phyloP scores from a whole-genome alignment of 2,329 filamentous ascomycete genomes.

The Fusarium nodosum region DNA sequence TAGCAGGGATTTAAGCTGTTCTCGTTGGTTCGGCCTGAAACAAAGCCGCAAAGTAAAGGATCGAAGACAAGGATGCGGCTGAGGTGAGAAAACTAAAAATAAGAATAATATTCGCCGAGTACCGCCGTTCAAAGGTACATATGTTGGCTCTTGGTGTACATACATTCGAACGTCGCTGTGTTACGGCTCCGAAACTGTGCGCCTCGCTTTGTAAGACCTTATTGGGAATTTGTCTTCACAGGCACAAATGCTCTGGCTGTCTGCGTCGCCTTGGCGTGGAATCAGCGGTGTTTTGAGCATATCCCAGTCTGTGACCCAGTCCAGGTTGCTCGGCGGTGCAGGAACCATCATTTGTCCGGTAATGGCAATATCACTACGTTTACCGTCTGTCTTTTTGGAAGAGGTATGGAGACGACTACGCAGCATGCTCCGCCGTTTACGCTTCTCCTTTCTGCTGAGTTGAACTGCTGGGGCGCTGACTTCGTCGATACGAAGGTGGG shows the following conservation, averaged over 20 bases:
- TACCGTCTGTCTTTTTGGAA: neutral
- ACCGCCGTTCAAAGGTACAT: neutral
- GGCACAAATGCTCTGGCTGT: neutral
- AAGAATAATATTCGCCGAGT: neutral
- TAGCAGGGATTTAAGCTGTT: neutral
- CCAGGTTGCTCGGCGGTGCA: neutral
- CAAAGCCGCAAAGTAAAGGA: conserved; percentile 13
- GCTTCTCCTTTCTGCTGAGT: neutral
- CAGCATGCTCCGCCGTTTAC: neutral
- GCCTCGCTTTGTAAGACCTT: neutral
- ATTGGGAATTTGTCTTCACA: neutral
- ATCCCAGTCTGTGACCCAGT: conserved; percentile 8
- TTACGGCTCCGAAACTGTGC: neutral
- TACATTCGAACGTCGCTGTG: neutral
- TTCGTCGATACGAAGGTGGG: neutral
- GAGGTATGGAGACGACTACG: neutral
- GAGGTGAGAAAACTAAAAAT: conserved; percentile 29
- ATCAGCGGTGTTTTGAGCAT: neutral
- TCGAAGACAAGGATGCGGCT: conserved; percentile 17
- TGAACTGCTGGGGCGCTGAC: neutral
- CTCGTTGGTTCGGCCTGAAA: conserved; percentile 15
- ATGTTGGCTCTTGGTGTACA: neutral
- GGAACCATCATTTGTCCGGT: neutral
- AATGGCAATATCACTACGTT: neutral
- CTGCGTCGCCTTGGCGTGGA: neutral